phyloP scores from a whole-genome alignment of 768 basidiomycete species.

The Paxillus ammoniavirescens region DNA sequence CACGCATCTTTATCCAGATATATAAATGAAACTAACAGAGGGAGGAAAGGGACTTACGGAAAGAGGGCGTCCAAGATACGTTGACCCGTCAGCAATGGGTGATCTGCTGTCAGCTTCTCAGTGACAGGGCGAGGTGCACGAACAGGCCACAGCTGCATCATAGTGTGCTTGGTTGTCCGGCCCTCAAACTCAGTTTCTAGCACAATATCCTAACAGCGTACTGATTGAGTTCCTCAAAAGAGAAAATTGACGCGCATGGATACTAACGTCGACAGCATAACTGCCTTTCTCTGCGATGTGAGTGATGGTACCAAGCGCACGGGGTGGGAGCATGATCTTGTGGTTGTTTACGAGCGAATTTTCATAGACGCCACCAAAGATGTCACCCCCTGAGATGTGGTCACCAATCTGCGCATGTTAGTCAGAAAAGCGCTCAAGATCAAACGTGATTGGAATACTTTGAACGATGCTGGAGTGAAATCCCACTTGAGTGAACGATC shows the following conservation, averaged over 20 bases:
- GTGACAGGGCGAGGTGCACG: slow-evolving; percentile 93
- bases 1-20: slow-evolving; percentile 62
- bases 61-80: slow-evolving; percentile 96
- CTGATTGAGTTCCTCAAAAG: background rate
- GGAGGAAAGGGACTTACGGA: slow-evolving; percentile 56
- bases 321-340: slow-evolving; percentile 94
- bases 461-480: slow-evolving; percentile 81
- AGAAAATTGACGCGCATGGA: background rate
- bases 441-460: slow-evolving; percentile 40
- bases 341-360: slow-evolving; percentile 96
- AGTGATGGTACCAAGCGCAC: slow-evolving; percentile 93
- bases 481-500: slow-evolving; percentile 92
- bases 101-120: slow-evolving; percentile 93
- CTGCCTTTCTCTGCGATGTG: slow-evolving; percentile 91
- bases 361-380: slow-evolving; percentile 94
- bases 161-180: slow-evolving; percentile 86
- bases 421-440: slow-evolving; percentile 8
- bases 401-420: slow-evolving; percentile 71
- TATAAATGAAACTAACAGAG: background rate
- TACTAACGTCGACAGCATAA: slow-evolving; percentile 82
- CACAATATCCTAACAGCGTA: slow-evolving; percentile 71
- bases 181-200: slow-evolving; percentile 98
- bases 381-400: slow-evolving; percentile 95
- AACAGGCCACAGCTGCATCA: slow-evolving; percentile 99
- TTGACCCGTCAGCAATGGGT: slow-evolving; percentile 93